phyloP scores from a whole-genome alignment of 441 rosid genomes.

The Lepidium campestre region DNA sequence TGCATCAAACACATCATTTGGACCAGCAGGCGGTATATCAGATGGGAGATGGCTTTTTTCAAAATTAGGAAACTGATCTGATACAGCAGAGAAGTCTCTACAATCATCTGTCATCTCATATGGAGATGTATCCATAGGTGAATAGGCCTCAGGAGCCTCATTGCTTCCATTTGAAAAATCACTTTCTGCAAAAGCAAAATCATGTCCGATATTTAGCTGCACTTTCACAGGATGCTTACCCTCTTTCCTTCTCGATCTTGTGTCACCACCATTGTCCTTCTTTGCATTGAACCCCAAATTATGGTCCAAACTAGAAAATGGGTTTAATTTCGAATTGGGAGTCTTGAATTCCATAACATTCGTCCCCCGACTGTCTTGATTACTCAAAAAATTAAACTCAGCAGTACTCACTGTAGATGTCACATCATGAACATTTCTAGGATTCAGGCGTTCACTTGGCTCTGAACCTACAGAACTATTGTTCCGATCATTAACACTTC shows the following conservation, averaged over 20 bases:
- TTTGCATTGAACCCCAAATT: slow-evolving; percentile 57
- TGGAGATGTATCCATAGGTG: slow-evolving; percentile 90
- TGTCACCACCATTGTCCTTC: slow-evolving; percentile 38
- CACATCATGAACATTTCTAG: slow-evolving; percentile 27
- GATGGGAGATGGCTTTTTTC: slow-evolving; percentile 29
- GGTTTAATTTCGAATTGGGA: slow-evolving; percentile 37
- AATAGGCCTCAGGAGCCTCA: slow-evolving; percentile 59
- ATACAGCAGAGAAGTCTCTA: slow-evolving; percentile 51
- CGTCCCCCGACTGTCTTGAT: slow-evolving; percentile 26
- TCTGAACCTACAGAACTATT: slow-evolving; percentile 33
- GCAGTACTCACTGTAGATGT: slow-evolving; percentile 30
- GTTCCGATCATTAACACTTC: slow-evolving; percentile 23
- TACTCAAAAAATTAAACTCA: slow-evolving; percentile 41
- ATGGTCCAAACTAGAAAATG: slow-evolving; percentile 40
- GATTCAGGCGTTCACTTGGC: slow-evolving; percentile 20
- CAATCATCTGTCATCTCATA: slow-evolving; percentile 45
- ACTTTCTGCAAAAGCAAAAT: slow-evolving; percentile 41
- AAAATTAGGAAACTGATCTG: slow-evolving; percentile 43
- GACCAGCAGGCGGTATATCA: slow-evolving; percentile 32
- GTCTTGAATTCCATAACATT: slow-evolving; percentile 54
- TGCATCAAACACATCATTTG: slow-evolving; percentile 43
- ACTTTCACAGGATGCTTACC: slow-evolving; percentile 51
- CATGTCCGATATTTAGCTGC: slow-evolving; percentile 48
- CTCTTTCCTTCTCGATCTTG: slow-evolving; percentile 56
- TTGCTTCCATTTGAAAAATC: slow-evolving; percentile 31